Percentiles rank a stretch among this genome's conserved stretches.
phyloP scores from a whole-genome alignment of 2,329 filamentous ascomycete species.

The Colletotrichum sp. region DNA sequence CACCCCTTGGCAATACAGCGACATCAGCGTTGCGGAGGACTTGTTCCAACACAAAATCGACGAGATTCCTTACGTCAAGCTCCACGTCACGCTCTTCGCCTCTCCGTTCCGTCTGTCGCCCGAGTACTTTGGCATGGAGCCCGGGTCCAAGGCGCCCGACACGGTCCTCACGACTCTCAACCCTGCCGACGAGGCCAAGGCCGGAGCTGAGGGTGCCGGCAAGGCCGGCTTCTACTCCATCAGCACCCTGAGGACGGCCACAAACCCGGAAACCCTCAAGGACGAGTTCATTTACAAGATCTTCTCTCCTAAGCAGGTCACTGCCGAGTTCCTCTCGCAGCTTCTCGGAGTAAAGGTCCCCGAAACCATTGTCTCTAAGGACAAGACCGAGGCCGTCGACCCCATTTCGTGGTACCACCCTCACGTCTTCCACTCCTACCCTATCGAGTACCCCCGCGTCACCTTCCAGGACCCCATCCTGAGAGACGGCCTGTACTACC shows the following conservation, averaged over 20 bases:
- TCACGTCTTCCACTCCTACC: slow-evolving; percentile 84
- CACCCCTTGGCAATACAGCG: slow-evolving; percentile 80
- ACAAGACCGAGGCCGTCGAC: slow-evolving; percentile 36
- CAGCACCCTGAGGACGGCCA: slow-evolving; percentile 70
- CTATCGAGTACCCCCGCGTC: slow-evolving; percentile 80
- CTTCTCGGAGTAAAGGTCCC: slow-evolving; percentile 57
- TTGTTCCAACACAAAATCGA: slow-evolving; percentile 77
- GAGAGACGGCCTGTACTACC: slow-evolving; percentile 71
- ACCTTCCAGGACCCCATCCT: slow-evolving; percentile 85
- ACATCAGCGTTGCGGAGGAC: slow-evolving; percentile 66
- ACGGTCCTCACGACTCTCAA: slow-evolving; percentile 84
- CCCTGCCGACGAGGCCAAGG: slow-evolving; percentile 54
- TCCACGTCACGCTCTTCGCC: slow-evolving; percentile 90
- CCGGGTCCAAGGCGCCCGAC: slow-evolving; percentile 66
- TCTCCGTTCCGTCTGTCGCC: slow-evolving; percentile 76
- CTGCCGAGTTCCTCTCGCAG: slow-evolving; percentile 55
- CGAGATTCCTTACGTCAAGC: slow-evolving; percentile 80
- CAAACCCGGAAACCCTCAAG: slow-evolving; percentile 62
- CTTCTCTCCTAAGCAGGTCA: slow-evolving; percentile 62
- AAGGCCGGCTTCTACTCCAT: slow-evolving; percentile 85
- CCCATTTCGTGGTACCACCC: slow-evolving; percentile 79
- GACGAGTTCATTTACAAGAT: slow-evolving; percentile 69
- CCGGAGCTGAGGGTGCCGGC: slow-evolving; percentile 66
- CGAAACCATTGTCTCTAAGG: slow-evolving; percentile 35
- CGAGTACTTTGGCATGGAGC: slow-evolving; percentile 71